Percentiles rank a stretch among this genome's conserved stretches.
Conservation (phyloP, 1,284 basidiomycete species). For the Schizophyllum amplum region DNA sequence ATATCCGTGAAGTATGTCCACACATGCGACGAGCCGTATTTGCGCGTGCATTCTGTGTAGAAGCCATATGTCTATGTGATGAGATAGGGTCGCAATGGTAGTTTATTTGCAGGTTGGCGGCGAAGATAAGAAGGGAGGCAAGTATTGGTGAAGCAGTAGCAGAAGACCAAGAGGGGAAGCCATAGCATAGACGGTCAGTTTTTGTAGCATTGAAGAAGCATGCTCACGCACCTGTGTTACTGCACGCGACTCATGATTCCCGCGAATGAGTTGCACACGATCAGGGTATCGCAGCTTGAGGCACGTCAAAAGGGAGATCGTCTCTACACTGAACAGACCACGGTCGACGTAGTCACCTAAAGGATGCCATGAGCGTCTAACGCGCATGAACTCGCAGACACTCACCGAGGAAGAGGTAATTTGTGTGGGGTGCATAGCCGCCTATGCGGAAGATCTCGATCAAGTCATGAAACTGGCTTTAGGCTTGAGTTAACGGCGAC, state of each 20-base stretch:
- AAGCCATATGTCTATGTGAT: slow-evolving; percentile 89
- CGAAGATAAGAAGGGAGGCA: background rate
- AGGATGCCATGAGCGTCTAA: background rate
- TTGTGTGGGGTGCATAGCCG: slow-evolving; percentile 92
- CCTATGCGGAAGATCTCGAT: slow-evolving; percentile 99
- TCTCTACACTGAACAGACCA: slow-evolving; percentile 96
- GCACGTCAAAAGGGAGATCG: slow-evolving; percentile 94
- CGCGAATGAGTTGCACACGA: slow-evolving; percentile 93
- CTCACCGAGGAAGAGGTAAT: slow-evolving; percentile 94
- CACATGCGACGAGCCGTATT: slow-evolving; percentile 93
- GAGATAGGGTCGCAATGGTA: slow-evolving; percentile 16
- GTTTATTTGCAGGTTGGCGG: background rate
- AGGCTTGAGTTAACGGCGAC: slow-evolving; percentile 6
- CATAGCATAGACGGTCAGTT: too few species aligned
- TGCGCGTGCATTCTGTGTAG: slow-evolving; percentile 96
- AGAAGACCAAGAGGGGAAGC: background rate
- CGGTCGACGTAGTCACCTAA: slow-evolving; percentile 97
- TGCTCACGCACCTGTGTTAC: slow-evolving; percentile 82
- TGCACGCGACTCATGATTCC: slow-evolving; percentile 97
- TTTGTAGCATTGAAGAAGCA: background rate
- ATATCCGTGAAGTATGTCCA: slow-evolving; percentile 99
- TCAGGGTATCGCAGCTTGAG: slow-evolving; percentile 97
- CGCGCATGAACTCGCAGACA: slow-evolving; percentile 13
- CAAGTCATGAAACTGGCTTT: slow-evolving; percentile 98
- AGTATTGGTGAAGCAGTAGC: background rate